Evolutionary conservation across 2,329 filamentous ascomycete genomes (phyloP), one percentile per base, ranked within the genome.

Genomic region (Cryphonectria carpinicola): DNA sequence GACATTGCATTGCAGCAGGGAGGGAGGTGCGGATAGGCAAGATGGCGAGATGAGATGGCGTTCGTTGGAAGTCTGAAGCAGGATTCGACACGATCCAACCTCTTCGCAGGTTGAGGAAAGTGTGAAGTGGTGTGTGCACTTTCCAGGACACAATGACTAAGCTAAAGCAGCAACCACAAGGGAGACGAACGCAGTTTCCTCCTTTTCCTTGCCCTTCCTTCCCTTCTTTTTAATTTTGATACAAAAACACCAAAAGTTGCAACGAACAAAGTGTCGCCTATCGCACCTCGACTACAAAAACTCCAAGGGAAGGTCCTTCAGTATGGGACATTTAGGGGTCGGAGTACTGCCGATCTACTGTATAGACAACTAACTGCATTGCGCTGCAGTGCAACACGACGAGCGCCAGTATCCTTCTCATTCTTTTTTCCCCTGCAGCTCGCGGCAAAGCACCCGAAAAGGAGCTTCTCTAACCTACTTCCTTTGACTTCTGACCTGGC

Each of bases 1-100:
- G 46, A 67, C 63, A 46, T 49, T 72, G 68, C 70, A 72, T 62
- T 72, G 68, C 70, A 72, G 61, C 61, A 64, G 43, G 43, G 66
- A 54, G 11, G 37, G 28, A 63, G 32, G 32, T 49, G 62, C 46
- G 64, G 37, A 46, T 54, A 62, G 62, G 62, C 58, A 58, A 46
- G 61, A 60, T 46, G 65, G n/a, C 39, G 28, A 19, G 25, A 39
- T 39, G 28, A 19, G 25, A 39, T 39, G 37, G 58, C 32, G 32
- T 22, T 13, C 35, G 35, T 14, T 52, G 28, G 39, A 28, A 25
- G 19, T 41, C 43, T 22, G 43, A 49, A 70, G 63, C 63, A 66
- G 41, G 66, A 54, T 70, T 46, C 61, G 25, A 49, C 43, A 49
- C 43, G 6, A 28, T 17, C 52, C n/a, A 56, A 56, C 11, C 43